Conservation (phyloP, 176 grass and related monocot genomes). For the Avena insularis region DNA sequence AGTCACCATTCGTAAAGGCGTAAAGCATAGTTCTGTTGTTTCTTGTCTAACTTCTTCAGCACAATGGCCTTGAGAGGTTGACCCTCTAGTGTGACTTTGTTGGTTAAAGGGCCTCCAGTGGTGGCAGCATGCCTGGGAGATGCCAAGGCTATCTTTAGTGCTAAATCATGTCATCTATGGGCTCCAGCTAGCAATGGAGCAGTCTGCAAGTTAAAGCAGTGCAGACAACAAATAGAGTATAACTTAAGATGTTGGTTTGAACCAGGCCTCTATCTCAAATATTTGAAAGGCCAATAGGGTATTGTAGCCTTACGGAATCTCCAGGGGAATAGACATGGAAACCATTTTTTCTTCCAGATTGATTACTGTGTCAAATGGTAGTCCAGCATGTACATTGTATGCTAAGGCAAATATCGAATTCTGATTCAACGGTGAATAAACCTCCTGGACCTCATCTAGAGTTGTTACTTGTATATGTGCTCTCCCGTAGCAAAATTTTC, state of each 20-base stretch:
- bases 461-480: not conserved
- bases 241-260: not conserved
- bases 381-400: not conserved
- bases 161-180: not conserved
- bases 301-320: not conserved
- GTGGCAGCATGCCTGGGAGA: conserved; percentile 9
- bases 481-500: not conserved
- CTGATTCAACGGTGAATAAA: conserved; percentile 32
- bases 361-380: not conserved
- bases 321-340: not conserved
- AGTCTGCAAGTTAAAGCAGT: not conserved
- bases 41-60: not conserved
- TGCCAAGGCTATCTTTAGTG: not conserved
- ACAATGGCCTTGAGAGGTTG: conserved; percentile 16
- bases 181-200: not conserved
- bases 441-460: not conserved
- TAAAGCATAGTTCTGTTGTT: not conserved
- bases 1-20: not conserved
- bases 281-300: not conserved
- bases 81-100: not conserved
- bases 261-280: not conserved
- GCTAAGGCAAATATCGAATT: not conserved
- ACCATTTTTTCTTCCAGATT: not conserved
- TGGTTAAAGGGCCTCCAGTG: not conserved
- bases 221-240: not conserved